Conservation (phyloP, 2,329 filamentous ascomycete genomes). For the Alternaria metachromatica region DNA sequence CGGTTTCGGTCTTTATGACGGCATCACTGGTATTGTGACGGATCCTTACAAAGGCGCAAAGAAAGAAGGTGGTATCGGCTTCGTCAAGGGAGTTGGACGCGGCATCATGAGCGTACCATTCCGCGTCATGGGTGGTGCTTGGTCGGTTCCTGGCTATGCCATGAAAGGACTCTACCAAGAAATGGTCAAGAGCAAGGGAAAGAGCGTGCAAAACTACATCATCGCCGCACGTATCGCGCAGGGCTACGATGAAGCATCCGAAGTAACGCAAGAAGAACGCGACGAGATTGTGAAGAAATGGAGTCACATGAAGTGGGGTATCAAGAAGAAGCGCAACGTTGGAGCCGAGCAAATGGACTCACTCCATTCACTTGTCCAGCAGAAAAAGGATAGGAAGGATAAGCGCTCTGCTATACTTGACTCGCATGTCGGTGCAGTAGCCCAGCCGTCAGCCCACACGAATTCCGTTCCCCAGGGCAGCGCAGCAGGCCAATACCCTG, state of each 20-base stretch:
- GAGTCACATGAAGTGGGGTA: slow-evolving; percentile 65
- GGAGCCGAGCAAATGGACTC: slow-evolving; percentile 58
- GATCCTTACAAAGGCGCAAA: slow-evolving; percentile 75
- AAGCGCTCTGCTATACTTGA: slow-evolving; percentile 41
- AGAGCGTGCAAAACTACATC: slow-evolving; percentile 79
- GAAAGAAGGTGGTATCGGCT: slow-evolving; percentile 69
- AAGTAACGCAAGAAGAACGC: slow-evolving; percentile 64
- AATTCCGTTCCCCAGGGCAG: slow-evolving; percentile 22
- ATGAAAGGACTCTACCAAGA: slow-evolving; percentile 84
- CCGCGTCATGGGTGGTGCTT: slow-evolving; percentile 75
- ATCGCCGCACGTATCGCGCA: slow-evolving; percentile 77
- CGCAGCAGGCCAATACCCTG: slow-evolving; percentile 19
- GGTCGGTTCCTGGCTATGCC: slow-evolving; percentile 76
- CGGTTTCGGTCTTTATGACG: slow-evolving; percentile 79
- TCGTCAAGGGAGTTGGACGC: slow-evolving; percentile 82
- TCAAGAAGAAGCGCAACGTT: slow-evolving; percentile 63
- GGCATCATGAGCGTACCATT: slow-evolving; percentile 81
- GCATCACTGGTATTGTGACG: slow-evolving; percentile 78
- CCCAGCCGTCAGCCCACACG: slow-evolving; percentile 24
- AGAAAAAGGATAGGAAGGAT: slow-evolving; percentile 42
- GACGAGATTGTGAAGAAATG: slow-evolving; percentile 70
- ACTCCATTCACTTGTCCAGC: slow-evolving; percentile 52
- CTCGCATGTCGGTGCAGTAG: slow-evolving; percentile 13
- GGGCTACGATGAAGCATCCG: slow-evolving; percentile 70
- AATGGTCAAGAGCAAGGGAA: slow-evolving; percentile 72